Base-by-base conservation (phyloP, 495 filamentous ascomycete genomes). In the Hamigera avellanea region DNA sequence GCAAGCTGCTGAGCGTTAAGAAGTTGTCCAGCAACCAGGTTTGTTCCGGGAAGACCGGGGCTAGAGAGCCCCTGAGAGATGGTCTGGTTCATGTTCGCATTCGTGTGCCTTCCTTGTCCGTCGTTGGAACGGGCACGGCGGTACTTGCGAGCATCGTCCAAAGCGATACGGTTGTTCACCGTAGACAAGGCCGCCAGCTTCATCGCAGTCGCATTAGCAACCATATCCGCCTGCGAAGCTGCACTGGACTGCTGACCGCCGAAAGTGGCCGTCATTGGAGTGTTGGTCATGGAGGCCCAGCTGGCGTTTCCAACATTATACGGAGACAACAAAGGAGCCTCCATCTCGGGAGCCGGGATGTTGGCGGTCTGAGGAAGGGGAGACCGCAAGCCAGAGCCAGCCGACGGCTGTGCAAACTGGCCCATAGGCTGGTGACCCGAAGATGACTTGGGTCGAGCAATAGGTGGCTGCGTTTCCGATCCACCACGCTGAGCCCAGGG, bases 241-340 rank as follows among this genome's bases (percentile, higher is more conserved):
- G 64, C 39, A 62, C 4, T 30, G 12, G 66, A 41, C 61, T 67
- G 66, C 50, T 69, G 64, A 13, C 57, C 56, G 42, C 59, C 76
- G 56, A 98, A 98, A 35, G 75, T 88, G 5, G 85, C 62, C 16
- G 86, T 86, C 83, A 96, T 94, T 1, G 91, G 91, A 2, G 91
- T 98, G 64, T 95, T 96, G 43, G 88, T 79, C 83, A 95, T 91
- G 16, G 91, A 96, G 23, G 93, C 91, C 91, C 91, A 98, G 69
- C 87, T 96, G 25, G 83, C 84, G 53, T 83, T 83, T 32, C 75
- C 76, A 39, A 80, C 66, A 43, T 77, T 76, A 55, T 95, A 96
- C 0, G 91, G 91, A 12, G 91, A 96, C 33, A 98, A 71, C 46
- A 94, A 59, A 9, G 88, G 85, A 33, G 94, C 66, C 29, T 89